phyloP scores from a whole-genome alignment of 2,329 filamentous ascomycete genomes.

The Myriosclerotinia duriaeana region DNA sequence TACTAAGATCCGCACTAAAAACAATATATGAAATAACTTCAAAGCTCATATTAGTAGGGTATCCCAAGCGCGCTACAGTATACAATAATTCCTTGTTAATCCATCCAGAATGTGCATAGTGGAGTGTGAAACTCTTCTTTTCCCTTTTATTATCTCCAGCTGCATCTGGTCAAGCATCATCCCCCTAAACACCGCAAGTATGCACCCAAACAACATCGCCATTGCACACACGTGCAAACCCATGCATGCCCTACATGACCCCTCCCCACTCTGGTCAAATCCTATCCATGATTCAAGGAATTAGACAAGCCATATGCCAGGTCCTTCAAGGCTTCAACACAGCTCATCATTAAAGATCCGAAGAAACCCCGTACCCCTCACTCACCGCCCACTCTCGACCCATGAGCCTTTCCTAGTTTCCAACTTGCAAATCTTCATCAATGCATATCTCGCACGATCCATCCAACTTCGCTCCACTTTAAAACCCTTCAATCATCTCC shows the following conservation, averaged over 20 bases:
- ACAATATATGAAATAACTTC: neutral
- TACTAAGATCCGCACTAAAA: neutral
- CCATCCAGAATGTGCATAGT: neutral
- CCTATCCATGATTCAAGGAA: neutral
- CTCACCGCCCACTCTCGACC: slow-evolving; percentile 1
- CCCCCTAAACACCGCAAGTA: neutral
- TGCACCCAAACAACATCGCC: neutral
- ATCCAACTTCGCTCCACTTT: neutral
- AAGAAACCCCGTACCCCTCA: neutral
- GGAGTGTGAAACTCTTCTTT: neutral
- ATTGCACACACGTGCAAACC: neutral
- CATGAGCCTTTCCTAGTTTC: slow-evolving; percentile 9
- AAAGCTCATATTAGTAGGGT: neutral
- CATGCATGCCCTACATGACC: neutral
- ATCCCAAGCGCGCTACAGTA: neutral
- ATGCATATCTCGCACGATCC: neutral
- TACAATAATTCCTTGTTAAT: neutral
- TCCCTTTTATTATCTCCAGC: neutral
- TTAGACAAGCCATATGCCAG: slow-evolving; percentile 6
- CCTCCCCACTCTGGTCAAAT: neutral
- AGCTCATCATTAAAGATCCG: neutral
- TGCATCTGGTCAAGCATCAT: neutral
- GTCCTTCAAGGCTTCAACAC: neutral
- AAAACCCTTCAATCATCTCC: neutral
- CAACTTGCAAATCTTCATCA: slow-evolving; percentile 5